Evolutionary conservation across 345 rosid genomes (phyloP).

Genomic region (Melastoma malabathricum): DNA sequence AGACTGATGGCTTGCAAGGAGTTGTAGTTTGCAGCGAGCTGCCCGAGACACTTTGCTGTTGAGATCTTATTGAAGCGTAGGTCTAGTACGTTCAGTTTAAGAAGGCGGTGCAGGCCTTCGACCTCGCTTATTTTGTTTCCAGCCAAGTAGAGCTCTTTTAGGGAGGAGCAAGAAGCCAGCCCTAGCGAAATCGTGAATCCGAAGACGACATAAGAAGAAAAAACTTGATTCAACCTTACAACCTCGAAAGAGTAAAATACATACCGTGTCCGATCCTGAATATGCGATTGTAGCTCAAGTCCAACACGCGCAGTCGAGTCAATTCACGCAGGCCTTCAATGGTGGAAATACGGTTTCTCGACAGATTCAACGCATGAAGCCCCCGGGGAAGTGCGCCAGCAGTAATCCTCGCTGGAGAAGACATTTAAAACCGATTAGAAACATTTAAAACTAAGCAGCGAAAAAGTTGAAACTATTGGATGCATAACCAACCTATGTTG

Average conservation of each 20-base stretch:
- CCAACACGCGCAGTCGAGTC: conserved; percentile 77
- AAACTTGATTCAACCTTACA: not conserved
- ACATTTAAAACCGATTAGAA: not conserved
- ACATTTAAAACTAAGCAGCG: not conserved
- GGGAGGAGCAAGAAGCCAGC: conserved; percentile 82
- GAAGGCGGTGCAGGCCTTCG: conserved; percentile 91
- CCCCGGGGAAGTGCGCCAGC: conserved; percentile 95
- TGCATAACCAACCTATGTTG: conserved; percentile 44
- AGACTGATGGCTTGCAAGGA: conserved; percentile 90
- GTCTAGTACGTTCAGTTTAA: conserved; percentile 71
- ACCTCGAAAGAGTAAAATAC: not conserved
- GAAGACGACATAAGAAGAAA: not conserved
- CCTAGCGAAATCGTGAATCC: conserved; percentile 23
- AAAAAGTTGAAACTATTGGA: conserved; percentile 3
- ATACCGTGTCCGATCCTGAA: conserved; percentile 87
- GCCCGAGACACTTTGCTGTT: conserved; percentile 74
- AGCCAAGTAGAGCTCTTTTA: conserved; percentile 88
- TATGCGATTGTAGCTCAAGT: conserved; percentile 85
- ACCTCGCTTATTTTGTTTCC: conserved; percentile 89
- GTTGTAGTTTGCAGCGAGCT: conserved; percentile 91
- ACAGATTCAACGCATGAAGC: conserved; percentile 61
- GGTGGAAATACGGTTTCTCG: conserved; percentile 66
- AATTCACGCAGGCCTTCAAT: conserved; percentile 92
- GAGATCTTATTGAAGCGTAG: conserved; percentile 86
- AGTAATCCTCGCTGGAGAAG: conserved; percentile 50